Percentiles rank a stretch among this genome's conserved stretches.
Evolutionary conservation across 495 filamentous ascomycete species (phyloP).

Genomic region (Bathelium albidoporum): DNA sequence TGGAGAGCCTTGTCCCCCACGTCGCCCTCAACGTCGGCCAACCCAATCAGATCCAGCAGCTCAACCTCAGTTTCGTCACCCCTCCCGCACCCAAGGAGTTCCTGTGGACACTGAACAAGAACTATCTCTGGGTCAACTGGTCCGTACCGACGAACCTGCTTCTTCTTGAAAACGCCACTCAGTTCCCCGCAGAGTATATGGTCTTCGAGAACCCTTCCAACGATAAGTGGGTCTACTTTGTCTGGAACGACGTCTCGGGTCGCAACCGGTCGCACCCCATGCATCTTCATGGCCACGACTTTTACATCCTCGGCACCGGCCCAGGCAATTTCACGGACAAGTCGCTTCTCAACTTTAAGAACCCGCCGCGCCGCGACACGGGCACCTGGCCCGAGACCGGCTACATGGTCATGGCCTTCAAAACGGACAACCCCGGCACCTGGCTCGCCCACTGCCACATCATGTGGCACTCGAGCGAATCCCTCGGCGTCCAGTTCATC

Average conservation of each 20-base stretch:
- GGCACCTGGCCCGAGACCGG: constrained; percentile 15
- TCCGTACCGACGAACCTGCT: constrained; percentile 24
- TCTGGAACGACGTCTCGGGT: constrained; percentile 12
- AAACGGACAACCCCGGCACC: constrained; percentile 39
- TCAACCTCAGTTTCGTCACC: constrained; percentile 19
- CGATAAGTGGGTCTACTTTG: constrained; percentile 29
- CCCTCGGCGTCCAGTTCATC: constrained; percentile 27
- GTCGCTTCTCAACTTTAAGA: constrained; percentile 17
- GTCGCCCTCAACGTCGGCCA: constrained; percentile 16
- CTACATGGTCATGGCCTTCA: constrained; percentile 19
- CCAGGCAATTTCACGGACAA: constrained; percentile 12
- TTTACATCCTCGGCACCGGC: constrained; percentile 21
- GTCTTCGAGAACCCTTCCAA: constrained; percentile 24
- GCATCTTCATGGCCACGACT: constrained; percentile 17
- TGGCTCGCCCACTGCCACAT: constrained; percentile 46
- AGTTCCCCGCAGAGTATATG: constrained; percentile 21
- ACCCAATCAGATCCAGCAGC: constrained; percentile 15
- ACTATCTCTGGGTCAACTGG: constrained; percentile 26
- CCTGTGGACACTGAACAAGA: constrained; percentile 30
- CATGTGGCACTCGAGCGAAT: constrained; percentile 22
- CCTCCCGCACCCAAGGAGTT: constrained; percentile 20
- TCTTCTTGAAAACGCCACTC: constrained; percentile 22
- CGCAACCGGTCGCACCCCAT: constrained; percentile 9
- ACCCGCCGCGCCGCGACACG: constrained; percentile 21
- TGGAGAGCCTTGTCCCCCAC: constrained; percentile 22